Conservation (phyloP, 1,284 basidiomycete species). For the Leccinum ambiguum region DNA sequence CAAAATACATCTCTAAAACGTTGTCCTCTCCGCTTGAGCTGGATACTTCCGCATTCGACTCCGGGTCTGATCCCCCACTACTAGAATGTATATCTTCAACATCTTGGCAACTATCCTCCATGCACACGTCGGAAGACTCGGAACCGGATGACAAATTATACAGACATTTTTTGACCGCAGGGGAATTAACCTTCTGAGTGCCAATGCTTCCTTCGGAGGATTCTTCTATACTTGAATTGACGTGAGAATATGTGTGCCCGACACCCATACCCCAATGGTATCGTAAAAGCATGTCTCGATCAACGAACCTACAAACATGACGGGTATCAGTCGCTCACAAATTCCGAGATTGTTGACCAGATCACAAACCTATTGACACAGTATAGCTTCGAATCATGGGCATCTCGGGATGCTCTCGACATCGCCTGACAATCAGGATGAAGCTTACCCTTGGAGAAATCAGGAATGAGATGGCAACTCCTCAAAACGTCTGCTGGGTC, state of each 20-base stretch:
- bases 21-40: no score
- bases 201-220: no score
- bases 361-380: constrained; percentile 2
- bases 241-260: not conserved
- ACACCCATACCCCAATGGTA: constrained; percentile 1
- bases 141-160: no score
- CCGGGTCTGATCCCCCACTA: no score
- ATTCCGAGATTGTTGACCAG: not conserved
- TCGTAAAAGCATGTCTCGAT: not conserved
- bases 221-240: no score
- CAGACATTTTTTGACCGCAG: no score
- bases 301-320: not conserved
- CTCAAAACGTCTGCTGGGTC: not conserved
- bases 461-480: constrained; percentile 1
- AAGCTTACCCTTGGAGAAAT: constrained; percentile 1
- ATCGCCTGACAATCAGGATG: not conserved
- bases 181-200: no score
- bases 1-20: no score
- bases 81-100: no score
- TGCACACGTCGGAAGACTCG: no score
- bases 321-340: not conserved
- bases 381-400: not conserved
- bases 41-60: no score
- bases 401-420: not conserved
- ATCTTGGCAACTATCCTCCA: no score